Percentiles rank a stretch among this genome's conserved stretches.
These are phyloP conservation scores for Quercus phellos DNA, from an alignment of 331 rosid species.

Conservation along the genomic window DNA sequence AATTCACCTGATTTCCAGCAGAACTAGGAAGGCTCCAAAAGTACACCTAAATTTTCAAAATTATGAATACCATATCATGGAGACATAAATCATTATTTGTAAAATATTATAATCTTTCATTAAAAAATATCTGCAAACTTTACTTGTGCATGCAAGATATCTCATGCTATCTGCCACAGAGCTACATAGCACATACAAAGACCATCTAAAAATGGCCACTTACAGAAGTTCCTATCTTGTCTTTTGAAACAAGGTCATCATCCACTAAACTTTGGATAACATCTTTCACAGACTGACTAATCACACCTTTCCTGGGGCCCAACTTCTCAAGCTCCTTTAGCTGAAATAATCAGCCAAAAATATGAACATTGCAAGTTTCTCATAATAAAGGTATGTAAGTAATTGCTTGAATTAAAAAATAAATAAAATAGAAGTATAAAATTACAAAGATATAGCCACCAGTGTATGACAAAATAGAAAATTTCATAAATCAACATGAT, in stretches of 20 bases:
- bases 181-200: not conserved
- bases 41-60: conserved; percentile 58
- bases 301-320: conserved; percentile 93
- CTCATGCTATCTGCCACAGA: not conserved
- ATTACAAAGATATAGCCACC: not conserved
- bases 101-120: not conserved
- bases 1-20: conserved; percentile 91
- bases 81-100: not conserved
- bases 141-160: not conserved
- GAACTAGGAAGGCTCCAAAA: conserved; percentile 99
- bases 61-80: not conserved
- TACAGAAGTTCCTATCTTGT: conserved; percentile 97
- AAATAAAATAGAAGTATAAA: not conserved
- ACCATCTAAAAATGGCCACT: conserved; percentile 27
- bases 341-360: conserved; percentile 35
- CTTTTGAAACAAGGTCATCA: conserved; percentile 89
- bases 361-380: not conserved
- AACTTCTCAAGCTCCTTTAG: conserved; percentile 94
- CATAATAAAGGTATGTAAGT: not conserved
- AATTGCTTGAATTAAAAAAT: not conserved
- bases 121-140: not conserved
- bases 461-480: not conserved
- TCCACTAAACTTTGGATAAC: conserved; percentile 91
- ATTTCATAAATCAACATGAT: not conserved
- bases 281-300: conserved; percentile 91